Conservation (phyloP, 2,329 filamentous ascomycete genomes). For the Biscogniauxia mediterranea region DNA sequence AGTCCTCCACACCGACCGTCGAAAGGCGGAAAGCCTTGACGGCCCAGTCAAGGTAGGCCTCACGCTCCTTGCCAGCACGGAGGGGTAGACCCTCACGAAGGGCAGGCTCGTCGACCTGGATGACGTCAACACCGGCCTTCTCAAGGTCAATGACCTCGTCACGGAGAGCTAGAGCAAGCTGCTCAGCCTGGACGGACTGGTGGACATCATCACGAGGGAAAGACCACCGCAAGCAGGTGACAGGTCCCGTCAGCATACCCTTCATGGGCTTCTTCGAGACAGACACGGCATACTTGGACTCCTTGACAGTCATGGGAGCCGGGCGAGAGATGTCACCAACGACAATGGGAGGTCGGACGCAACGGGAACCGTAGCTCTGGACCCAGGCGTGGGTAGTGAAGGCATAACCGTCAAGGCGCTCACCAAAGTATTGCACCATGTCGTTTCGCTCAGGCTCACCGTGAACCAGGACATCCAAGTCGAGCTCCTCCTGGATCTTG, state of each 20-base stretch:
- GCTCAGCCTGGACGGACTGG: slow-evolving; percentile 98
- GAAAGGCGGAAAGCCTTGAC: slow-evolving; percentile 97
- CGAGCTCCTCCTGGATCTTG: slow-evolving; percentile 97
- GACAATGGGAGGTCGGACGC: slow-evolving; percentile 96
- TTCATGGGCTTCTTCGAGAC: slow-evolving; percentile 99
- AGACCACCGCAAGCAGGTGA: slow-evolving; percentile 98
- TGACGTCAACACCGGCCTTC: slow-evolving; percentile 93
- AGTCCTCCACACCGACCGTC: slow-evolving; percentile 88
- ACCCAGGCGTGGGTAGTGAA: slow-evolving; percentile 99
- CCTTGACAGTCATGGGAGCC: slow-evolving; percentile 98
- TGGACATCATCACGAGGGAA: slow-evolving; percentile 99
- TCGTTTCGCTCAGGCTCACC: slow-evolving; percentile 99
- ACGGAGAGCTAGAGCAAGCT: slow-evolving; percentile 95
- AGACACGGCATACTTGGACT: slow-evolving; percentile 97
- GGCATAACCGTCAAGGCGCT: slow-evolving; percentile 92
- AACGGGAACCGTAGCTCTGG: slow-evolving; percentile 96
- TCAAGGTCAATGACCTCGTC: slow-evolving; percentile 98
- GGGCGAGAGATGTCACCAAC: slow-evolving; percentile 98
- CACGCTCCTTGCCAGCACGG: slow-evolving; percentile 87
- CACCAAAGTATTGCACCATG: slow-evolving; percentile 99
- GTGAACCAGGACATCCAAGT: slow-evolving; percentile 94
- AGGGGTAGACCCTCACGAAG: slow-evolving; percentile 99
- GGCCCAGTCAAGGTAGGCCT: slow-evolving; percentile 95
- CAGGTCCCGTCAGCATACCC: slow-evolving; percentile 99
- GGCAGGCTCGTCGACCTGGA: slow-evolving; percentile 98